phyloP scores from a whole-genome alignment of 805 yeast species.

The Aciculoconidium aculeatum region DNA sequence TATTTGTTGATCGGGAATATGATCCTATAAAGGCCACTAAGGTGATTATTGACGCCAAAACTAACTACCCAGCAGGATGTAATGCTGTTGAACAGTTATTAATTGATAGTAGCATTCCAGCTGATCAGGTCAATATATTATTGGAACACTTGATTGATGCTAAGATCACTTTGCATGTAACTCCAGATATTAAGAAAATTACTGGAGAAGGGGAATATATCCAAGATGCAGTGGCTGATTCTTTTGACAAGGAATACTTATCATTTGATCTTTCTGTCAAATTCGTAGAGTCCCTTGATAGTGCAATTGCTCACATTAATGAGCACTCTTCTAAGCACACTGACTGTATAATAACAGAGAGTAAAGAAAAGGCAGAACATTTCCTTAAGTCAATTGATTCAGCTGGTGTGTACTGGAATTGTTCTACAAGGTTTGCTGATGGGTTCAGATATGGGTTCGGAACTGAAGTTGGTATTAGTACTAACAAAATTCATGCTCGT shows the following conservation, averaged over 20 bases:
- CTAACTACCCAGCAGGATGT: conserved; percentile 98
- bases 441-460: conserved; percentile 99
- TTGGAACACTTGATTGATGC: conserved; percentile 45
- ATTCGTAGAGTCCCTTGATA: conserved; percentile 50
- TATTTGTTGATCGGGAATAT: conserved; percentile 74
- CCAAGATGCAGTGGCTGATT: conserved; percentile 52
- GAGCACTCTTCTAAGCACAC: conserved; percentile 94
- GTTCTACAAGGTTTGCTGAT: conserved; percentile 95
- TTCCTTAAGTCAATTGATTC: conserved; percentile 87
- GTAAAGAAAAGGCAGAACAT: conserved; percentile 60
- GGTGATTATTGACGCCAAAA: conserved; percentile 80
- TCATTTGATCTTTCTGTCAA: conserved; percentile 78
- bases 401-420: conserved; percentile 97
- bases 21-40: conserved; percentile 72
- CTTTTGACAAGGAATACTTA: conserved; percentile 79
- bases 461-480: conserved; percentile 95
- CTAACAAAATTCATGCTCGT: conserved; percentile 95
- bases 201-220: conserved; percentile 22
- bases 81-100: conserved; percentile 90
- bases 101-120: conserved; percentile 42
- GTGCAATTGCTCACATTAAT: conserved; percentile 85
- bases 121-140: conserved; percentile 19
- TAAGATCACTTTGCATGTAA: conserved; percentile 70
- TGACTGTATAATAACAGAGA: conserved; percentile 81
- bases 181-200: conserved; percentile 41